These are phyloP conservation scores for Talaromyces adpressus DNA, from an alignment of 495 filamentous ascomycete genomes.

Conservation along the genomic window DNA sequence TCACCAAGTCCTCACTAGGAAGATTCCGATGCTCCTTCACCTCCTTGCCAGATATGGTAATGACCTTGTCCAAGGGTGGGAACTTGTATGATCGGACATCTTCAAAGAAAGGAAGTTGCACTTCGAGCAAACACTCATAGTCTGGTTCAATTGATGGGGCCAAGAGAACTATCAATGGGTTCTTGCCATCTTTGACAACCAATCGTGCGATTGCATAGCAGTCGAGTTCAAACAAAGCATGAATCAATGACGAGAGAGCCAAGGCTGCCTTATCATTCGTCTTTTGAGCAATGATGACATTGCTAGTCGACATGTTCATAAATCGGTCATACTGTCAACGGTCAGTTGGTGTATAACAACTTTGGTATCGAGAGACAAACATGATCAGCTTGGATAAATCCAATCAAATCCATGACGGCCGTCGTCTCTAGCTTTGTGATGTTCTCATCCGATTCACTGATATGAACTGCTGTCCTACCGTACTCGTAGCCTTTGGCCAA, in stretches of 20 bases:
- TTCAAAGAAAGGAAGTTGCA: conserved; percentile 90
- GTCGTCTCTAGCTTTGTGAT: conserved; percentile 74
- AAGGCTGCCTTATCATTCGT: conserved; percentile 69
- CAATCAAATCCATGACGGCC: conserved; percentile 70
- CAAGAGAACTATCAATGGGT: conserved; percentile 73
- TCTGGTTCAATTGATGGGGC: conserved; percentile 74
- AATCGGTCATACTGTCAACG: conserved; percentile 68
- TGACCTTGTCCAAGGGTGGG: conserved; percentile 78
- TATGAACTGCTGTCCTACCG: conserved; percentile 83
- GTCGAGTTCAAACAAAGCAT: conserved; percentile 78
- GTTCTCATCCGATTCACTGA: conserved; percentile 74
- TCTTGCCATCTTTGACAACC: conserved; percentile 71
- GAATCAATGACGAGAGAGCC: conserved; percentile 83
- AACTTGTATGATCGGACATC: conserved; percentile 86
- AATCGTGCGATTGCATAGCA: conserved; percentile 83
- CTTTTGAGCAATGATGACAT: conserved; percentile 65
- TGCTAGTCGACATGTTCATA: conserved; percentile 71
- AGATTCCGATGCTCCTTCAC: conserved; percentile 82
- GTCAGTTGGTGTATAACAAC: conserved; percentile 10
- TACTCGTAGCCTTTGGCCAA: conserved; percentile 92
- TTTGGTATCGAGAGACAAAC: conserved; percentile 33
- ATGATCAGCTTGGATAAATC: conserved; percentile 70
- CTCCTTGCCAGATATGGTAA: conserved; percentile 82
- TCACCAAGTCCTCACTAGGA: conserved; percentile 62
- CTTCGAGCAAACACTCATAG: conserved; percentile 83